Conservation (phyloP, 2,329 filamentous ascomycete genomes). For the Trichophaea hybrida region DNA sequence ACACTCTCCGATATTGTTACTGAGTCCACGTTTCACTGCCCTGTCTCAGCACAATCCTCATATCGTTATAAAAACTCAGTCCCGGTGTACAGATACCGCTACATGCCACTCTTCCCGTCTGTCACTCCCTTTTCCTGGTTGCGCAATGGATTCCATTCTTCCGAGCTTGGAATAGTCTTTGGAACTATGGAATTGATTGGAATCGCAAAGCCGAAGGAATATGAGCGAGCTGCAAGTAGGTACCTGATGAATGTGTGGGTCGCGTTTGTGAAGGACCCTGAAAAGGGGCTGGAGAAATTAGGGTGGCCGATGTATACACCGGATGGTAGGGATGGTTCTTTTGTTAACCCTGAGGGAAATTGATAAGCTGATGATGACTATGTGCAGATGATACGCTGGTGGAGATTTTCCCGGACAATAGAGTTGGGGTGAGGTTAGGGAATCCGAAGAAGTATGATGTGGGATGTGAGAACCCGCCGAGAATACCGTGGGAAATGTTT, state of each 20-base stretch:
- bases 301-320: background rate
- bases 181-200: background rate
- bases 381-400: background rate
- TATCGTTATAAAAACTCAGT: background rate
- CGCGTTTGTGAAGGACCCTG: constrained; percentile 3
- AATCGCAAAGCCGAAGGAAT: background rate
- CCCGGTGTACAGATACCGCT: constrained; percentile 9
- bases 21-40: background rate
- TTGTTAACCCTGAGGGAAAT: background rate
- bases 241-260: constrained; percentile 2
- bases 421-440: constrained; percentile 5
- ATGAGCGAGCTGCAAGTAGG: background rate
- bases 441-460: background rate
- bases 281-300: background rate
- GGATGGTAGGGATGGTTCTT: background rate
- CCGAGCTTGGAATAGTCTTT: background rate
- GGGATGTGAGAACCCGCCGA: background rate
- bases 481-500: background rate
- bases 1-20: background rate
- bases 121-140: background rate
- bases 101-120: background rate
- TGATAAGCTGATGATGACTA: background rate
- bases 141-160: background rate
- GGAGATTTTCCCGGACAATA: constrained; percentile 1
- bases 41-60: background rate